Evolutionary conservation across 2,329 filamentous ascomycete genomes (phyloP).

Genomic region (Diplodia sapinea): DNA sequence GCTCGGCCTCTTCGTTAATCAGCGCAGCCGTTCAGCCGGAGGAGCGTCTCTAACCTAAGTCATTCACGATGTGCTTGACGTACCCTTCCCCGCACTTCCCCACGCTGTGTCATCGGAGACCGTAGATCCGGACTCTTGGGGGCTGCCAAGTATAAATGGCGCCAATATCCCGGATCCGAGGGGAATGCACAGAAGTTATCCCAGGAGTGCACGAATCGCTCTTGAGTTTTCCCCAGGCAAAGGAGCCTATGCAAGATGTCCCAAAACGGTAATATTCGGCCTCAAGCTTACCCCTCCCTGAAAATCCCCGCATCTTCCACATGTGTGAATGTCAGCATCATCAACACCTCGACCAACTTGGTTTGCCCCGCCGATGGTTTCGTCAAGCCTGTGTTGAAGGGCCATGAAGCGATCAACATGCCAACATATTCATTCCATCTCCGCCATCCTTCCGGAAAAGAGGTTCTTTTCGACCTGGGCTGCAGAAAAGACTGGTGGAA

Average conservation of each 20-base stretch:
- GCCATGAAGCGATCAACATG: conserved; percentile 31
- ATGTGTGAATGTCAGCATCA: conserved; percentile 18
- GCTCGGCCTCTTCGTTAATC: neutral
- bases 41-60: neutral
- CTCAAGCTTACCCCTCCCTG: conserved; percentile 17
- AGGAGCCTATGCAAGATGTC: conserved; percentile 10
- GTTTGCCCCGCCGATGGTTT: conserved; percentile 26
- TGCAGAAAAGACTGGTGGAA: conserved; percentile 55
- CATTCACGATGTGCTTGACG: conserved; percentile 8
- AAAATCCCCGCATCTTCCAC: conserved; percentile 23
- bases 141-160: conserved; percentile 5
- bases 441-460: conserved; percentile 51
- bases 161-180: neutral
- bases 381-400: conserved; percentile 26
- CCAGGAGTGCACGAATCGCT: neutral
- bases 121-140: conserved; percentile 8
- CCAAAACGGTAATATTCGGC: conserved; percentile 24
- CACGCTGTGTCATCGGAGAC: conserved; percentile 8
- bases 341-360: conserved; percentile 30
- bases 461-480: conserved; percentile 56
- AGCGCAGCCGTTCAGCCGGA: conserved; percentile 14
- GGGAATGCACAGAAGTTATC: neutral
- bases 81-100: conserved; percentile 25
- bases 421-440: conserved; percentile 58
- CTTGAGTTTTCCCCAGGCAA: neutral